Percentiles rank a stretch among this genome's conserved stretches.
Conservation (phyloP, 2,329 filamentous ascomycete species). For the Cordyceps pruinosa region DNA sequence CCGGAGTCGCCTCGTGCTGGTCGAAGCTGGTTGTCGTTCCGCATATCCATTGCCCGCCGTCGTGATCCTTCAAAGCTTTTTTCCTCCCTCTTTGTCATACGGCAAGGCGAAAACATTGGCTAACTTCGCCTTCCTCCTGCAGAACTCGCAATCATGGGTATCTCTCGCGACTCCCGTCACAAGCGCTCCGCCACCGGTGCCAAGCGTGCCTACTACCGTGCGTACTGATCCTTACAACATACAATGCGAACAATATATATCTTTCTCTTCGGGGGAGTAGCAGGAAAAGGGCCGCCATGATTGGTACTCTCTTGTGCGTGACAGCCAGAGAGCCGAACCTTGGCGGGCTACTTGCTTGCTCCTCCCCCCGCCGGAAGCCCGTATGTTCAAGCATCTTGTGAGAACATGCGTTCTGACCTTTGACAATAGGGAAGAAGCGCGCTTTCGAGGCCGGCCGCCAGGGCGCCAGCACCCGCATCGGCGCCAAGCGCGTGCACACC, state of each 20-base stretch:
- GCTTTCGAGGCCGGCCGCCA: slow-evolving; percentile 99
- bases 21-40: background rate
- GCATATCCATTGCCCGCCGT: background rate
- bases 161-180: slow-evolving; percentile 99
- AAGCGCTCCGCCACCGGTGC: slow-evolving; percentile 99
- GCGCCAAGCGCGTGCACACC: slow-evolving; percentile 90
- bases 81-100: background rate
- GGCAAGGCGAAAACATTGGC: slow-evolving; percentile 9
- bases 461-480: slow-evolving; percentile 99
- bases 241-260: slow-evolving; percentile 15
- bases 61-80: background rate
- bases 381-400: slow-evolving; percentile 40
- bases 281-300: background rate
- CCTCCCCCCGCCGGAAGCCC: slow-evolving; percentile 51
- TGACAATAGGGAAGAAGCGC: slow-evolving; percentile 79
- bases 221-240: slow-evolving; percentile 34
- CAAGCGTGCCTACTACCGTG: slow-evolving; percentile 90
- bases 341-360: background rate
- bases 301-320: background rate
- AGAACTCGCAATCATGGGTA: slow-evolving; percentile 91
- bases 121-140: slow-evolving; percentile 26
- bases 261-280: background rate
- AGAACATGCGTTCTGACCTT: slow-evolving; percentile 67
- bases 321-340: background rate
- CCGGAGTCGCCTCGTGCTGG: background rate